These are phyloP conservation scores for Comarum palustre DNA, from an alignment of 306 rosid species.

Conservation along the genomic window DNA sequence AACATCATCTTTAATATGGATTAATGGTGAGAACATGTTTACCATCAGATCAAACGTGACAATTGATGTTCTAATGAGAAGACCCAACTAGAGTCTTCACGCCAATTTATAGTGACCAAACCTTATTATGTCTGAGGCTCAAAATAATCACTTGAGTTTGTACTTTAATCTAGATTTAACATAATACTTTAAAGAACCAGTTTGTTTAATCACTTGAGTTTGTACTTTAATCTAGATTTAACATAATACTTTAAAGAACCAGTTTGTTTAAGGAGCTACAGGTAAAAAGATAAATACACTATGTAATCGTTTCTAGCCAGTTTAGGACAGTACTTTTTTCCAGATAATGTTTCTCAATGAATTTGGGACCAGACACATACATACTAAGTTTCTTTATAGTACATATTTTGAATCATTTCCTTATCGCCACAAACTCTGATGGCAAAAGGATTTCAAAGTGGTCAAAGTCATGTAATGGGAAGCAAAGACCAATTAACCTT, in stretches of 20 bases:
- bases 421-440: neutral
- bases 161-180: neutral
- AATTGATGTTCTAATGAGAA: neutral
- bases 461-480: neutral
- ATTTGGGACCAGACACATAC: neutral
- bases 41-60: neutral
- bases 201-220: neutral
- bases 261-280: neutral
- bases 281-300: neutral
- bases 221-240: neutral
- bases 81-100: neutral
- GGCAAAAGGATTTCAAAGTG: neutral
- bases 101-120: neutral
- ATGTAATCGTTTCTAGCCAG: neutral
- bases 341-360: neutral
- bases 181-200: neutral
- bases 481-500: neutral
- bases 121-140: neutral
- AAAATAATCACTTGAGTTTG: neutral
- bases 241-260: neutral
- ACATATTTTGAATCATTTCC: neutral
- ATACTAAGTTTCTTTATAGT: neutral
- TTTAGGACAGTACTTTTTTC: neutral
- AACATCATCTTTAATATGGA: neutral
- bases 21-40: neutral